Percentiles rank a stretch among this genome's conserved stretches.
Conservation (phyloP, 176 grass and related monocot genomes). For the Oryza punctata region DNA sequence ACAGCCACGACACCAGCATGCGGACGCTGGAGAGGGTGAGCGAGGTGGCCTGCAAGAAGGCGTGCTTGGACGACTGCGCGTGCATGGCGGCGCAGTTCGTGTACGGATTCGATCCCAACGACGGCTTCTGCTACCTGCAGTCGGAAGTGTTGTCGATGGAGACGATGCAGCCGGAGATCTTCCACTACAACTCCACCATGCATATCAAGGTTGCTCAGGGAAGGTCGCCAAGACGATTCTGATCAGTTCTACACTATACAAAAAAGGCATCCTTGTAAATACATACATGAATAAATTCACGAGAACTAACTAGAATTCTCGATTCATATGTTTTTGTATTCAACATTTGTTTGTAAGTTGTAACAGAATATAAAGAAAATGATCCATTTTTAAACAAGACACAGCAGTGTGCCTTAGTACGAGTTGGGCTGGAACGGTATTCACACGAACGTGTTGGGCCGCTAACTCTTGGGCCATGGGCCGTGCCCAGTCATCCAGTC, state of each 20-base stretch:
- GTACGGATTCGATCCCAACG: conserved; percentile 26
- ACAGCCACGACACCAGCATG: conserved; percentile 37
- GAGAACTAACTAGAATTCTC: background rate
- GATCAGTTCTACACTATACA: background rate
- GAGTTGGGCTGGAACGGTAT: no score
- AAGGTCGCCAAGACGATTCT: background rate
- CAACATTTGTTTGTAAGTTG: background rate
- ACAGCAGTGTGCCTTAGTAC: no score
- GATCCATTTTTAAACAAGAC: no score
- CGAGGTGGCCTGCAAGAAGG: conserved; percentile 46
- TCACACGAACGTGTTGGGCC: no score
- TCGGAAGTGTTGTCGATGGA: conserved; percentile 47
- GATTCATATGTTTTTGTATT: background rate
- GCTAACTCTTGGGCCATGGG: no score
- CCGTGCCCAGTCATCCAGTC: no score
- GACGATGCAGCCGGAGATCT: conserved; percentile 11
- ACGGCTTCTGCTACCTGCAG: conserved; percentile 49
- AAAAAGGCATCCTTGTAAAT: background rate
- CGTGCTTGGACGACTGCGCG: conserved; percentile 41
- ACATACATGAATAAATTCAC: background rate
- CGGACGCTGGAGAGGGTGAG: conserved; percentile 31
- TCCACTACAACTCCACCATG: conserved; percentile 53
- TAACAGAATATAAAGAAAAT: no score
- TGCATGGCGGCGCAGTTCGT: conserved; percentile 50
- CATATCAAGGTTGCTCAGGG: conserved; percentile 35